phyloP scores from a whole-genome alignment of 257 asterid species.

The Salvia splendens region DNA sequence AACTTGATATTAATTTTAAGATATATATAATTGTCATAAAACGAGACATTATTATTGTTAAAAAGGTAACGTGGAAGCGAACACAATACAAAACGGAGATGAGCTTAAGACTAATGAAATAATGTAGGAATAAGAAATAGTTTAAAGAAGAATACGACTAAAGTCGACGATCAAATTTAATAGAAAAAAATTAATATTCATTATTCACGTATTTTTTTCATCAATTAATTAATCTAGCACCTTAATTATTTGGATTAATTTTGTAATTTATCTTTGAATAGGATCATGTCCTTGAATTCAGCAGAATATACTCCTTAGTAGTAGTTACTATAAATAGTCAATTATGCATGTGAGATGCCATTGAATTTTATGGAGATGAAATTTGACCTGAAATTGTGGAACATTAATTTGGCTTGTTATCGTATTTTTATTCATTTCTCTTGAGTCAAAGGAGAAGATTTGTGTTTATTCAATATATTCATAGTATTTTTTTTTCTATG shows the following conservation, averaged over 20 bases:
- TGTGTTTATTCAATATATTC: background rate
- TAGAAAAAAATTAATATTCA: background rate
- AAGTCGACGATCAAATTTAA: too few species aligned
- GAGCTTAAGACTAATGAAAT: too few species aligned
- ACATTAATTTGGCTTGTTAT: background rate
- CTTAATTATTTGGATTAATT: slow-evolving; percentile 24
- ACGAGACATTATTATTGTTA: too few species aligned
- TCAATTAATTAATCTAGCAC: background rate
- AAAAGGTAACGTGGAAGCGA: too few species aligned
- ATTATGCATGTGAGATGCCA: slow-evolving; percentile 27
- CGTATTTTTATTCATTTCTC: background rate
- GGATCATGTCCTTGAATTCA: slow-evolving; percentile 12
- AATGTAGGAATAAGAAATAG: too few species aligned
- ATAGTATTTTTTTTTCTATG: too few species aligned
- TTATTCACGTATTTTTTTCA: slow-evolving; percentile 14
- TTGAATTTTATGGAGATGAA: background rate
- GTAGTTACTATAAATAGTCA: slow-evolving; percentile 14
- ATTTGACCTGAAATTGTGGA: slow-evolving; percentile 3
- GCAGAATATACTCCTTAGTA: slow-evolving; percentile 12
- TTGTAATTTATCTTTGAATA: slow-evolving; percentile 22
- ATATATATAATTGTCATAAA: too few species aligned
- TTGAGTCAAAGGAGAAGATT: background rate
- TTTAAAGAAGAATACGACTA: too few species aligned
- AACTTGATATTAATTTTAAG: too few species aligned
- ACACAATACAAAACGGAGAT: too few species aligned